Evolutionary conservation across 345 rosid species (phyloP).

Genomic region (Noccaea bulbosa): DNA sequence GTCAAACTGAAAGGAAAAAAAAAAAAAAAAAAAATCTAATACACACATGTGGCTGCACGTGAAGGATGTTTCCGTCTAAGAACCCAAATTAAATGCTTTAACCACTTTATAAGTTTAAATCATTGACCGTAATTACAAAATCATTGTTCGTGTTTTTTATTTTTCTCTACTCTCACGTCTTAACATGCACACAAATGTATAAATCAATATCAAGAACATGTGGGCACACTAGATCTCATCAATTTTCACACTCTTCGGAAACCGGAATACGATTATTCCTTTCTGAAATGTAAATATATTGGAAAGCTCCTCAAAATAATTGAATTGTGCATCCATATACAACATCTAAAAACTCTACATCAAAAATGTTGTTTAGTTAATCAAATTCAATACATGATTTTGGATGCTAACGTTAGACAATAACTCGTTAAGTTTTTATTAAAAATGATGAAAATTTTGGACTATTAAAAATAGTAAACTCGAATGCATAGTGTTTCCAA

Average conservation of each 20-base stretch:
- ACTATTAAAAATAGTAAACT: neutral
- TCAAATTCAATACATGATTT: neutral
- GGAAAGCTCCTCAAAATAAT: neutral
- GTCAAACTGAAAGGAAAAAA: slow-evolving; percentile 1
- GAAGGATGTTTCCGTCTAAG: slow-evolving; percentile 33
- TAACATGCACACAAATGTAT: slow-evolving; percentile 29
- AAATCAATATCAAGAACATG: slow-evolving; percentile 38
- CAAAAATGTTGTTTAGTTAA: neutral
- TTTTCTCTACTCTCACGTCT: slow-evolving; percentile 11
- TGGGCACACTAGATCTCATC: slow-evolving; percentile 30
- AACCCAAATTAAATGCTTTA: slow-evolving; percentile 32
- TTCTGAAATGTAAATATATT: slow-evolving; percentile 8
- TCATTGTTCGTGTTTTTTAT: slow-evolving; percentile 5
- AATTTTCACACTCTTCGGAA: slow-evolving; percentile 32
- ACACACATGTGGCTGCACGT: slow-evolving; percentile 43
- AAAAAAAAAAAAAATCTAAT: slow-evolving; percentile 2
- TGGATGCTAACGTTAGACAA: neutral
- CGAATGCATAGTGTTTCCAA: neutral
- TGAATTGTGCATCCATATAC: neutral
- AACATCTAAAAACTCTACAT: neutral
- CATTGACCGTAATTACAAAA: slow-evolving; percentile 34
- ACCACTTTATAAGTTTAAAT: slow-evolving; percentile 18
- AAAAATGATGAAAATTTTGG: too few species aligned
- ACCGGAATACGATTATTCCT: neutral
- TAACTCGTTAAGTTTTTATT: neutral